Conservation (phyloP, 2,329 filamentous ascomycete species). For the Chrysoporthe puriensis region DNA sequence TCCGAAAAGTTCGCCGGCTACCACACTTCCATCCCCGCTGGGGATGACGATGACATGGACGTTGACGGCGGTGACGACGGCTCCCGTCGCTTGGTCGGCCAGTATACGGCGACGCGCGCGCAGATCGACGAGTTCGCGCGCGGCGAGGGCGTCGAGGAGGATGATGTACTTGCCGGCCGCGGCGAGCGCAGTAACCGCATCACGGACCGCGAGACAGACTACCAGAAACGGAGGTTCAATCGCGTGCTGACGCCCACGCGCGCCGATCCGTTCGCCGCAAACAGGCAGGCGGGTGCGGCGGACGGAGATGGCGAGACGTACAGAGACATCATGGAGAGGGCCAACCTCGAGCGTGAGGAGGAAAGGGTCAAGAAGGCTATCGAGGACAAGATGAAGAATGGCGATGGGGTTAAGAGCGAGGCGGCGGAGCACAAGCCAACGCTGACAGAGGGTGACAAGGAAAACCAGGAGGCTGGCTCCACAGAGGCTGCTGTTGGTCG, state of each 20-base stretch:
- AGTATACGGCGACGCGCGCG: constrained; percentile 90
- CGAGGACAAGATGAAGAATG: constrained; percentile 66
- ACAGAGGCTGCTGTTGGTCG: constrained; percentile 66
- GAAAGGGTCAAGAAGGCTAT: constrained; percentile 82
- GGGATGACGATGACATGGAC: constrained; percentile 78
- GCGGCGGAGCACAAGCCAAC: constrained; percentile 71
- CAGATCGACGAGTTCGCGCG: constrained; percentile 94
- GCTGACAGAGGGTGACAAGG: constrained; percentile 75
- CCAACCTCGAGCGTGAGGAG: constrained; percentile 92
- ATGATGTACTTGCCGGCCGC: constrained; percentile 81
- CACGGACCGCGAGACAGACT: constrained; percentile 90
- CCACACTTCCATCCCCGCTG: constrained; percentile 82
- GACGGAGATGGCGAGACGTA: constrained; percentile 75
- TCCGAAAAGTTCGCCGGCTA: constrained; percentile 87
- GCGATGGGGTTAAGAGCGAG: constrained; percentile 60
- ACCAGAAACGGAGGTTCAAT: constrained; percentile 93
- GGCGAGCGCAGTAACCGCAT: constrained; percentile 90
- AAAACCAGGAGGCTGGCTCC: constrained; percentile 71
- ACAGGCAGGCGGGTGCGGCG: constrained; percentile 67
- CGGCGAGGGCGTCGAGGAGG: constrained; percentile 85
- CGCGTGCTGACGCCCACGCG: constrained; percentile 84
- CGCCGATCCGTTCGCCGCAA: constrained; percentile 82
- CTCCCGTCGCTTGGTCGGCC: constrained; percentile 81
- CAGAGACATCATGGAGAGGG: constrained; percentile 85
- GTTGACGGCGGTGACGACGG: constrained; percentile 74